Evolutionary conservation across 208 protist species (phyloP), one percentile per base, ranked within the genome.

Genomic region (Borovskyia barvae): DNA sequence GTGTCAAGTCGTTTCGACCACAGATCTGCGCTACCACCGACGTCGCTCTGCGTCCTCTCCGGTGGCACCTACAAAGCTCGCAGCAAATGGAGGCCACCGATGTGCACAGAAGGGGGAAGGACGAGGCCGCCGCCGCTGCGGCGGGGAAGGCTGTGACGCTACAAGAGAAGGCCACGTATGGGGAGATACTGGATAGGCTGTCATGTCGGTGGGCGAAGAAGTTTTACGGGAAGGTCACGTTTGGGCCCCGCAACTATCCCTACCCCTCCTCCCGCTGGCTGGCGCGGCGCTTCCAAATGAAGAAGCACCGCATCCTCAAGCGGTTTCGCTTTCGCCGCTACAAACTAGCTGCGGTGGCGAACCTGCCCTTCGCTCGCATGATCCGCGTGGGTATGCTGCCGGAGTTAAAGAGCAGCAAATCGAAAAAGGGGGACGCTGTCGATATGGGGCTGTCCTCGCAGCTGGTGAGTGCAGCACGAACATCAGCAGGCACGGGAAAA

Each of bases 361-460:
- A 95, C 57, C 46, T 95, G 58, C 89, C 89, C 5, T 95, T 95
- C 65, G 82, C 89, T 3, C 88, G 90, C 66, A 95, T 93, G 89
- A 91, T 95, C 50, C 89, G 89, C 49, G 89, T 95, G 2, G 85
- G 85, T n/a, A 92, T 95, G 89, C 66, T 95, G 43, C 89, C 89
- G n/a, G 83, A 93, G 59, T 73, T 95, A 48, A 93, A 95, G 81
- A 93, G 84, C 61, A 85, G 76, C 62, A 93, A 95, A 54, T 87
- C 83, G 15, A 90, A 92, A 50, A 90, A 85, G 66, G 89, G 83
- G 1, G 89, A 93, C 42, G 45, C 61, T 1, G 83, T 93, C 19
- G 89, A 93, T 40, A 72, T 67, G 12, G 68, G 69, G 2, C 76
- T 93, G 28, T 82, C 78, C 9, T 74, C 75, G 54, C 83, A 88